Evolutionary conservation across 2,329 filamentous ascomycete species (phyloP).

Genomic region (Alternaria arborescens): DNA sequence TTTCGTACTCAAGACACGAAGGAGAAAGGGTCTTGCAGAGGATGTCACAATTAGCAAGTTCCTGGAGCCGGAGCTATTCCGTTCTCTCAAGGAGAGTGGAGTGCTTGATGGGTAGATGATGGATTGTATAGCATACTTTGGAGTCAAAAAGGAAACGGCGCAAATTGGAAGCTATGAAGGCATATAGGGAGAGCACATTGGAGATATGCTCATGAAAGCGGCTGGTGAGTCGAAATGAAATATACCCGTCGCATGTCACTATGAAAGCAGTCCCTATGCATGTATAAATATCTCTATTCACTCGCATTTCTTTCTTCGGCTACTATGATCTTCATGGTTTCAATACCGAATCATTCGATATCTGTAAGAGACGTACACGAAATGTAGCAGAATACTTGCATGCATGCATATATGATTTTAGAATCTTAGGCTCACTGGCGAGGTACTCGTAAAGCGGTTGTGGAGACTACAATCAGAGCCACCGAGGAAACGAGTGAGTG

Average conservation of each 20-base stretch:
- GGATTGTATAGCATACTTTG: constrained; percentile 22
- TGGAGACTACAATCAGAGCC: background rate
- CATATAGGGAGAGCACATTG: constrained; percentile 1
- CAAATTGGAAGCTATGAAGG: constrained; percentile 7
- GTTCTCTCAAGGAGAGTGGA: constrained; percentile 85
- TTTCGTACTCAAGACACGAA: constrained; percentile 94
- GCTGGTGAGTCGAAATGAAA: constrained; percentile 9
- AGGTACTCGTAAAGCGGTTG: background rate
- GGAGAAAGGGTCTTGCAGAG: constrained; percentile 92
- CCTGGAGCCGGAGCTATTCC: constrained; percentile 91
- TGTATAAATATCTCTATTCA: background rate
- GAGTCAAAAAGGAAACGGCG: constrained; percentile 17
- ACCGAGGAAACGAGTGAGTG: background rate
- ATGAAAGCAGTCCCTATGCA: background rate
- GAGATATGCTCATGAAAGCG: background rate
- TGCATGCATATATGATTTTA: background rate
- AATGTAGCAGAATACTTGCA: background rate
- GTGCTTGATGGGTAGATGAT: constrained; percentile 70
- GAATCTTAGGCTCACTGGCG: background rate
- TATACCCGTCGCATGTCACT: constrained; percentile 10
- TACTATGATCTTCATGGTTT: background rate
- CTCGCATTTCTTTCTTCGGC: background rate
- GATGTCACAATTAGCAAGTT: constrained; percentile 97
- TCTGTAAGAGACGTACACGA: background rate
- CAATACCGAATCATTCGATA: background rate